Conservation (phyloP, 345 rosid genomes). For the Camelina hispida region DNA sequence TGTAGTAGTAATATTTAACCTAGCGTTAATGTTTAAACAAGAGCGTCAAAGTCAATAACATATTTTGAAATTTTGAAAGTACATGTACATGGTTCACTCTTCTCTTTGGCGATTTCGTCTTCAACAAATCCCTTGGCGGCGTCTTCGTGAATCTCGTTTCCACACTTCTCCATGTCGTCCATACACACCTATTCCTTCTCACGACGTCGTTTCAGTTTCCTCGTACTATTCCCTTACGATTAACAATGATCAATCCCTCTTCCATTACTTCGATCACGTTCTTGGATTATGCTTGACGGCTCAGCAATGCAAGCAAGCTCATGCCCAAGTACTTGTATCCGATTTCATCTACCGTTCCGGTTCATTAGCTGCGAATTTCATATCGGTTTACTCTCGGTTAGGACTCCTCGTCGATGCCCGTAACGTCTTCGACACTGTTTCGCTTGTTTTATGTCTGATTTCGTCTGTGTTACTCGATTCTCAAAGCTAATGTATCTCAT, state of each 20-base stretch:
- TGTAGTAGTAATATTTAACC: background rate
- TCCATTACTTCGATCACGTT: conserved; percentile 48
- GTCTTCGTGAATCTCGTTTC: conserved; percentile 22
- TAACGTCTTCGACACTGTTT: conserved; percentile 52
- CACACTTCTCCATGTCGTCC: conserved; percentile 24
- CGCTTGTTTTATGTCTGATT: conserved; percentile 46
- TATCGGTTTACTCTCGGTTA: conserved; percentile 56
- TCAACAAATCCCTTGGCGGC: conserved; percentile 21
- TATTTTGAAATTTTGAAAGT: background rate
- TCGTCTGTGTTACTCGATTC: conserved; percentile 63
- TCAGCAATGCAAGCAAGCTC: conserved; percentile 52
- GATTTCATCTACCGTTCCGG: conserved; percentile 45
- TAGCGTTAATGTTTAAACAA: background rate
- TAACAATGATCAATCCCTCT: conserved; percentile 33
- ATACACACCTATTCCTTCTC: conserved; percentile 20
- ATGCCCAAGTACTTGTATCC: conserved; percentile 48
- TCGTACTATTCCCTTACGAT: conserved; percentile 27
- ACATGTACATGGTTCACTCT: conserved; percentile 33
- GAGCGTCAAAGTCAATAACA: background rate
- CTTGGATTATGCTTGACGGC: conserved; percentile 50
- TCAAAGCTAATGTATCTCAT: conserved; percentile 56
- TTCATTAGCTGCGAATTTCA: conserved; percentile 61
- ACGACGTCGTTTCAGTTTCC: conserved; percentile 17
- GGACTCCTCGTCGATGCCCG: conserved; percentile 53
- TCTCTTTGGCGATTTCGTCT: conserved; percentile 40